Evolutionary conservation across 768 basidiomycete species (phyloP).

Genomic region (Tylopilus sp.): DNA sequence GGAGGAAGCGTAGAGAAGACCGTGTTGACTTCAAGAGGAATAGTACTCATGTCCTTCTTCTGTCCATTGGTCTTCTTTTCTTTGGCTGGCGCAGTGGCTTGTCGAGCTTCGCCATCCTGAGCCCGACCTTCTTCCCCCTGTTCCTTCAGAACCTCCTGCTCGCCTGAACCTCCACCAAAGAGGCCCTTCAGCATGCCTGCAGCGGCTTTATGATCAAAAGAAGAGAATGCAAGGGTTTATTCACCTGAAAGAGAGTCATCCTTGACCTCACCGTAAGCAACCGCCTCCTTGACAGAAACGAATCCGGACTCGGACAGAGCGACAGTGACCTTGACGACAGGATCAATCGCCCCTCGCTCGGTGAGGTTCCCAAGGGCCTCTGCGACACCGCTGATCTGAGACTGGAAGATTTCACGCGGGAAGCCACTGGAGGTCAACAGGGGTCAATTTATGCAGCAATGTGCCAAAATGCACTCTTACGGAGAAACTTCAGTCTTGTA

Average conservation of each 20-base stretch:
- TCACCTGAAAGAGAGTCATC: constrained; percentile 73
- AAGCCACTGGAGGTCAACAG: constrained; percentile 50
- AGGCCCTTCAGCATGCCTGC: constrained; percentile 84
- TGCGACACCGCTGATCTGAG: constrained; percentile 65
- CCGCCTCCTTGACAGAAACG: constrained; percentile 72
- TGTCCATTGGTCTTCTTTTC: constrained; percentile 38
- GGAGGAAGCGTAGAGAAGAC: constrained; percentile 64
- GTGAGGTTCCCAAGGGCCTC: constrained; percentile 83
- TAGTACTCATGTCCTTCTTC: constrained; percentile 49
- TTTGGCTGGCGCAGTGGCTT: constrained; percentile 26
- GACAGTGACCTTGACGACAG: constrained; percentile 83
- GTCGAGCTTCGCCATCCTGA: constrained; percentile 31
- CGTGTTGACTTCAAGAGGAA: constrained; percentile 61
- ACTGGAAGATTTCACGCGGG: constrained; percentile 71
- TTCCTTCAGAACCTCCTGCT: constrained; percentile 31
- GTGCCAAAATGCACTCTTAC: constrained; percentile 39
- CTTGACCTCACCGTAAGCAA: constrained; percentile 78
- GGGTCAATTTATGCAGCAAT: constrained; percentile 2
- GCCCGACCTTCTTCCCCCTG: constrained; percentile 12
- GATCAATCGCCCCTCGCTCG: constrained; percentile 73
- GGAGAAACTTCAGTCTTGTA: constrained; percentile 65
- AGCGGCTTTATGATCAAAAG: constrained; percentile 11
- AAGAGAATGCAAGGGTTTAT: constrained; percentile 11
- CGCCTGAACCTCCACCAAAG: constrained; percentile 61
- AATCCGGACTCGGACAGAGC: constrained; percentile 85